These are phyloP conservation scores for Leishmania aethiopica DNA, from an alignment of 208 protist genomes.

Conservation along the genomic window DNA sequence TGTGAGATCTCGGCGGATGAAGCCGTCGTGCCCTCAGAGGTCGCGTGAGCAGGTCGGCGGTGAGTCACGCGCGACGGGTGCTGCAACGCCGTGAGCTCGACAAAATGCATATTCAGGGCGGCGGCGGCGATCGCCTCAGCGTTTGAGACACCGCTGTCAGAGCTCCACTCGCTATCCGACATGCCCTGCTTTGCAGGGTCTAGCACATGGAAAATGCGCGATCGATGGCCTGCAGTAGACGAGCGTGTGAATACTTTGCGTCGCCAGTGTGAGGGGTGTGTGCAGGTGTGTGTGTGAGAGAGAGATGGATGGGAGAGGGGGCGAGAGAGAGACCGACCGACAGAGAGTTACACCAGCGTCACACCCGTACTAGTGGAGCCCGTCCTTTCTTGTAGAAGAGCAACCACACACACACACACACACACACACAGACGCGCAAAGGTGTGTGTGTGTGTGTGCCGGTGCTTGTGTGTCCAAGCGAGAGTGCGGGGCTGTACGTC, in stretches of 20 bases:
- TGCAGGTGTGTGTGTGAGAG: not conserved
- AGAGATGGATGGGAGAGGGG: slow-evolving; percentile 2
- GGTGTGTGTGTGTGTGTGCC: too few relatives aligned
- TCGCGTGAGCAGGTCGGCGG: not conserved
- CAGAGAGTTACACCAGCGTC: not conserved
- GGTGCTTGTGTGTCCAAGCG: too few relatives aligned
- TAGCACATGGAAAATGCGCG: not conserved
- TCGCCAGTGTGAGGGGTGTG: not conserved
- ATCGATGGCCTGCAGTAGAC: not conserved
- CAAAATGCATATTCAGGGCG: slow-evolving; percentile 14
- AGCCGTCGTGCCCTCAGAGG: not conserved
- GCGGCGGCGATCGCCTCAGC: not conserved
- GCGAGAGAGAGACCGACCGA: too few relatives aligned
- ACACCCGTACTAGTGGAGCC: too few relatives aligned
- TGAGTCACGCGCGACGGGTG: slow-evolving; percentile 16
- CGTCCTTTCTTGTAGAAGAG: too few relatives aligned
- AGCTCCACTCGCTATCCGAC: slow-evolving; percentile 23
- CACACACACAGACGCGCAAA: too few relatives aligned
- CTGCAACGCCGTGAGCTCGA: slow-evolving; percentile 9
- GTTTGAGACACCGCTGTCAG: slow-evolving; percentile 12
- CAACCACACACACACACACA: too few relatives aligned
- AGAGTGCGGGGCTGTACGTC: too few relatives aligned
- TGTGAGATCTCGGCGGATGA: not conserved
- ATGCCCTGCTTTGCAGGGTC: not conserved
- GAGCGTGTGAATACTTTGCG: not conserved